A percentile compares a stretch with the other conserved stretches of the same genome.
phyloP scores from a whole-genome alignment of 176 grass and related monocot species.

The Carex littledalei region DNA sequence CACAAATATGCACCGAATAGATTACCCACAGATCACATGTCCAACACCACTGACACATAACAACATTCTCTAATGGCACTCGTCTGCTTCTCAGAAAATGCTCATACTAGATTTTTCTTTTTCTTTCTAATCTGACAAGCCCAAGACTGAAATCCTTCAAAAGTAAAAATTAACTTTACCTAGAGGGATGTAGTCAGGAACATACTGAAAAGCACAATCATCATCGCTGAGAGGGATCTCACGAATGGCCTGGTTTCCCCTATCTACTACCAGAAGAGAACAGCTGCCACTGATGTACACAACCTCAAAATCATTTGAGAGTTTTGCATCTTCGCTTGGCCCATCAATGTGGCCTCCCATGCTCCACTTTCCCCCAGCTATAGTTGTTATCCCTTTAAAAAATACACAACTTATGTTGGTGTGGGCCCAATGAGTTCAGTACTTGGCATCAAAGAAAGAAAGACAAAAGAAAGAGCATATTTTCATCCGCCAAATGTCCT shows the following conservation, averaged over 20 bases:
- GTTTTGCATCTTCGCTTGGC: conserved; percentile 81
- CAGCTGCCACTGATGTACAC: conserved; percentile 87
- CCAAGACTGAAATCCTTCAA: too few species aligned
- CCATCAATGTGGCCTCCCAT: conserved; percentile 81
- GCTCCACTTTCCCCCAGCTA: conserved; percentile 83
- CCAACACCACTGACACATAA: too few species aligned
- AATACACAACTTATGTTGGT: conserved; percentile 20
- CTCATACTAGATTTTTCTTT: too few species aligned
- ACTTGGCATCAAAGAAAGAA: neutral
- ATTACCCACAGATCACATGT: too few species aligned
- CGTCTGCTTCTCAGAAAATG: too few species aligned
- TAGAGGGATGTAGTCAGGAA: conserved; percentile 61
- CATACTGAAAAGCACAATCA: conserved; percentile 83
- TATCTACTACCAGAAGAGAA: conserved; percentile 91
- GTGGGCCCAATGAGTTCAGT: neutral
- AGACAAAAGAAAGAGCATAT: neutral
- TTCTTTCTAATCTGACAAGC: too few species aligned
- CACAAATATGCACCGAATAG: too few species aligned
- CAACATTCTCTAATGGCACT: too few species aligned
- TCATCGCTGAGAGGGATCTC: conserved; percentile 86
- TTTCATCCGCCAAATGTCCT: neutral
- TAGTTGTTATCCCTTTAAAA: conserved; percentile 81
- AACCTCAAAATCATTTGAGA: conserved; percentile 95
- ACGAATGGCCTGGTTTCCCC: conserved; percentile 83
- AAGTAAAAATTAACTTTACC: conserved; percentile 37